phyloP scores from a whole-genome alignment of 352 stramenopile genomes.

The Thalassiosira livingstoniorum region DNA sequence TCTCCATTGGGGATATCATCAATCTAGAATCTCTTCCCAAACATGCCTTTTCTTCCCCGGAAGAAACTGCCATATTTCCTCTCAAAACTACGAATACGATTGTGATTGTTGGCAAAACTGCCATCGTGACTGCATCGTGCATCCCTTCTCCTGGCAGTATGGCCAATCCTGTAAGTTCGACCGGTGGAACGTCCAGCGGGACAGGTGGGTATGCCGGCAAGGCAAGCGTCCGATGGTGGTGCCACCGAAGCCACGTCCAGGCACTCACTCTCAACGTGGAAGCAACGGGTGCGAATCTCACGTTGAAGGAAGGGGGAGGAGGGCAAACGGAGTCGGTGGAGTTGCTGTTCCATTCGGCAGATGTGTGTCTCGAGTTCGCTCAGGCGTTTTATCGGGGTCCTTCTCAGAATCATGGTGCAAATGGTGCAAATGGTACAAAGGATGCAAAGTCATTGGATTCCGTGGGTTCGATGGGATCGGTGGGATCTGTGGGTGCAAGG shows the following conservation, averaged over 20 bases:
- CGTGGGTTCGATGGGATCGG: no score
- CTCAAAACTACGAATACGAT: constrained; percentile 31
- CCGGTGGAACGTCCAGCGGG: no score
- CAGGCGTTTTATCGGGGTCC: constrained; percentile 69
- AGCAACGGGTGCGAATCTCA: constrained; percentile 62
- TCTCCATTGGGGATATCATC: constrained; percentile 49
- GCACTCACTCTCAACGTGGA: constrained; percentile 76
- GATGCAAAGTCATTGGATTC: no score
- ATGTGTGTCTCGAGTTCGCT: constrained; percentile 75
- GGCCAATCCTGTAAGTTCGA: no score
- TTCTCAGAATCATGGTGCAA: background rate
- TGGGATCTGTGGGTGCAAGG: no score
- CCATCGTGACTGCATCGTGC: constrained; percentile 60
- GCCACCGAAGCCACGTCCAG: constrained; percentile 60
- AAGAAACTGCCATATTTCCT: constrained; percentile 39
- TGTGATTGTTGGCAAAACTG: constrained; percentile 67
- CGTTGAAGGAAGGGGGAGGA: constrained; percentile 52
- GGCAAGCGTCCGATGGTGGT: constrained; percentile 63
- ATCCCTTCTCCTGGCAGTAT: no score
- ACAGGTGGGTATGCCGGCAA: constrained; percentile 32
- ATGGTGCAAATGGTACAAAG: no score
- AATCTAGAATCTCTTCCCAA: constrained; percentile 48
- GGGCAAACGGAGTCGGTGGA: no score
- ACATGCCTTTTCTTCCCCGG: constrained; percentile 23
- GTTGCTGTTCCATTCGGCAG: constrained; percentile 69